phyloP scores from a whole-genome alignment of 495 filamentous ascomycete genomes.

The Penicillium steckii region DNA sequence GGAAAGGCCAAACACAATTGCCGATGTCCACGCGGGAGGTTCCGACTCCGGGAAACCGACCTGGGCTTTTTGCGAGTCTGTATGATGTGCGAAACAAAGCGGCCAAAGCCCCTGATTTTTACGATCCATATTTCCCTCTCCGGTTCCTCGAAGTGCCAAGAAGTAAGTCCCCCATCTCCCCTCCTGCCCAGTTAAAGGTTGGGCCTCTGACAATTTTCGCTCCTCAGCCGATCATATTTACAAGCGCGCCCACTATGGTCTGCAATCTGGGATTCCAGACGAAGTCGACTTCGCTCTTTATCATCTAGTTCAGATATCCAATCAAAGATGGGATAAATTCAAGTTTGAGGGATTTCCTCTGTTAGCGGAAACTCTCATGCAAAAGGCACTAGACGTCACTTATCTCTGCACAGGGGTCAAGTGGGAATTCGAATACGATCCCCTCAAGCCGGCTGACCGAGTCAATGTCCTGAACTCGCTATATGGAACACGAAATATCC shows the following conservation, averaged over 20 bases:
- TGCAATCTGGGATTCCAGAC: constrained; percentile 74
- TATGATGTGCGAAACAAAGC: constrained; percentile 27
- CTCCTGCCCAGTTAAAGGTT: neutral
- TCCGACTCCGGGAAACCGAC: constrained; percentile 43
- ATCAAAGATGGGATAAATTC: constrained; percentile 92
- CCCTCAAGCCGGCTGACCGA: constrained; percentile 47
- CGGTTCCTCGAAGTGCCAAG: constrained; percentile 41
- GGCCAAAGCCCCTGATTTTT: constrained; percentile 39
- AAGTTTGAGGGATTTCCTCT: constrained; percentile 89
- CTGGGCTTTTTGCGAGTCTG: constrained; percentile 31
- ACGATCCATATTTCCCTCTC: constrained; percentile 44
- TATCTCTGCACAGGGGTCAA: constrained; percentile 76
- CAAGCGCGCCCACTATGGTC: constrained; percentile 72
- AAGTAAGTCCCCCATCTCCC: constrained; percentile 25
- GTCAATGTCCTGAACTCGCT: constrained; percentile 68
- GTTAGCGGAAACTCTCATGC: constrained; percentile 83
- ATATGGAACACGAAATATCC: constrained; percentile 69
- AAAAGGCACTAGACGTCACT: constrained; percentile 73
- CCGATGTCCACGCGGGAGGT: constrained; percentile 46
- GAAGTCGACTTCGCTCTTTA: constrained; percentile 89
- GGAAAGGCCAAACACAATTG: constrained; percentile 34
- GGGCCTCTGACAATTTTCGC: neutral
- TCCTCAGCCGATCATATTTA: constrained; percentile 65
- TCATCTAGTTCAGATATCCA: constrained; percentile 93
- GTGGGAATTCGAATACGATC: constrained; percentile 73